phyloP scores from a whole-genome alignment of 1,139 yeast species.

The Yamadazyma diddensiae region DNA sequence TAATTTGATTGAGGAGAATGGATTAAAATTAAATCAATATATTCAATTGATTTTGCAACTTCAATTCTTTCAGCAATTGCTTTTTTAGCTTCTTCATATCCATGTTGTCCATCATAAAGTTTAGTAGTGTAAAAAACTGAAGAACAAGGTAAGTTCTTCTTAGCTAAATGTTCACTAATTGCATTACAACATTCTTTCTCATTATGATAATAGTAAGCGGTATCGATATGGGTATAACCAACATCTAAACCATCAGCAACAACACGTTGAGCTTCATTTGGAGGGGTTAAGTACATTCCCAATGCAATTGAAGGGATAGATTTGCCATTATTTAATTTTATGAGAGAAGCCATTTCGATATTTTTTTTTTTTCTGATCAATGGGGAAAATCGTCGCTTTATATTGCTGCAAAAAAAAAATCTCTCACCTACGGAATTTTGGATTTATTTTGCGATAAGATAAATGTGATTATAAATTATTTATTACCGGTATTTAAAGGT shows the following conservation, averaged over 20 bases:
- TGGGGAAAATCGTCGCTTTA: too few relatives aligned
- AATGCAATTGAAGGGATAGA: constrained; percentile 39
- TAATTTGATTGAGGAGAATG: constrained; percentile 33
- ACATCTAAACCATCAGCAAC: constrained; percentile 44
- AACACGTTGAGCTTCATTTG: constrained; percentile 21
- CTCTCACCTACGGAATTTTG: too few relatives aligned
- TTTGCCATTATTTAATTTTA: constrained; percentile 24
- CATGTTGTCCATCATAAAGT: constrained; percentile 53
- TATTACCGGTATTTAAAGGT: constrained; percentile 11
- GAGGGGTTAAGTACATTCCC: constrained; percentile 32
- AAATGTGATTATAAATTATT: background rate
- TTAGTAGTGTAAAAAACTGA: constrained; percentile 54
- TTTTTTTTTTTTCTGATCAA: too few relatives aligned
- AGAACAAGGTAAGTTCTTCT: constrained; percentile 26
- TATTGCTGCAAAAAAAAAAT: too few relatives aligned
- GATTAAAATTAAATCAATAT: constrained; percentile 45
- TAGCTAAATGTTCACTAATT: constrained; percentile 18
- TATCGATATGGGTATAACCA: constrained; percentile 65
- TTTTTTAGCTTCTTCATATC: constrained; percentile 7
- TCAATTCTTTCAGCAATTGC: constrained; percentile 7
- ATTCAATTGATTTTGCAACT: constrained; percentile 26
- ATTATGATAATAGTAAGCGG: constrained; percentile 49
- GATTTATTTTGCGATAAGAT: background rate
- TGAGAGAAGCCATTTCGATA: background rate
- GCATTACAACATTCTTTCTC: constrained; percentile 42